These are phyloP conservation scores for Globisporangium paddicum DNA, from an alignment of 352 stramenopile genomes.

Conservation along the genomic window DNA sequence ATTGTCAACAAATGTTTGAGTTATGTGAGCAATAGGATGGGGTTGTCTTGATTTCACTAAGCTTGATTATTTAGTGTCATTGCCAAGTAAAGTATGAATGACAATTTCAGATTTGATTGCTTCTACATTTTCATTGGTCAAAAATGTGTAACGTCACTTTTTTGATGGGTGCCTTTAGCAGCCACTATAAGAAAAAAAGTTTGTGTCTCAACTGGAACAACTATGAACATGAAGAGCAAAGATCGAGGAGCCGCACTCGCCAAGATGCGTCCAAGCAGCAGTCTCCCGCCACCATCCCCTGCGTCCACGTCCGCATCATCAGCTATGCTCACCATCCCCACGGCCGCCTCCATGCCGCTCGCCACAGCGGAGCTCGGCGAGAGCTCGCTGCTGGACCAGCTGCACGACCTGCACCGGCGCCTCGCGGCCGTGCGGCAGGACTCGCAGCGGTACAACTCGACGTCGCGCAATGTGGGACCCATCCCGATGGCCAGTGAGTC, in stretches of 20 bases:
- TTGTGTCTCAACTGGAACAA: too few relatives aligned
- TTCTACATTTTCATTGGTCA: too few relatives aligned
- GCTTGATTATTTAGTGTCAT: too few relatives aligned
- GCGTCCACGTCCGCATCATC: neutral
- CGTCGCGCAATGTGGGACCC: slow-evolving; percentile 52
- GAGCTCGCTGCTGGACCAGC: slow-evolving; percentile 69
- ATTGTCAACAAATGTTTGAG: too few relatives aligned
- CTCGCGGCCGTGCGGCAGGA: slow-evolving; percentile 70
- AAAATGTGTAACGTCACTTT: too few relatives aligned
- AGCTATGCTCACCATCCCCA: neutral
- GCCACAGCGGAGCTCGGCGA: slow-evolving; percentile 44
- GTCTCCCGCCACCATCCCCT: neutral
- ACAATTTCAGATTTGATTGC: too few relatives aligned
- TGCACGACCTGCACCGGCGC: slow-evolving; percentile 68
- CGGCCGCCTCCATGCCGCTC: slow-evolving; percentile 7
- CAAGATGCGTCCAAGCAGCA: slow-evolving; percentile 4
- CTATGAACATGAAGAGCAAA: too few relatives aligned
- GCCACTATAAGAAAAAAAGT: too few relatives aligned
- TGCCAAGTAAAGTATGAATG: too few relatives aligned
- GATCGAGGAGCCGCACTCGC: slow-evolving; percentile 2
- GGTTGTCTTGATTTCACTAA: too few relatives aligned
- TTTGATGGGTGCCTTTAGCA: too few relatives aligned
- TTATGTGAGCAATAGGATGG: too few relatives aligned
- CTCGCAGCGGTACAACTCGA: slow-evolving; percentile 63
- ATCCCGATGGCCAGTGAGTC: slow-evolving; percentile 71